Evolutionary conservation across 108 stramenopile species (phyloP), one percentile per base, ranked within the genome.

Genomic region (Seminavis robusta): DNA sequence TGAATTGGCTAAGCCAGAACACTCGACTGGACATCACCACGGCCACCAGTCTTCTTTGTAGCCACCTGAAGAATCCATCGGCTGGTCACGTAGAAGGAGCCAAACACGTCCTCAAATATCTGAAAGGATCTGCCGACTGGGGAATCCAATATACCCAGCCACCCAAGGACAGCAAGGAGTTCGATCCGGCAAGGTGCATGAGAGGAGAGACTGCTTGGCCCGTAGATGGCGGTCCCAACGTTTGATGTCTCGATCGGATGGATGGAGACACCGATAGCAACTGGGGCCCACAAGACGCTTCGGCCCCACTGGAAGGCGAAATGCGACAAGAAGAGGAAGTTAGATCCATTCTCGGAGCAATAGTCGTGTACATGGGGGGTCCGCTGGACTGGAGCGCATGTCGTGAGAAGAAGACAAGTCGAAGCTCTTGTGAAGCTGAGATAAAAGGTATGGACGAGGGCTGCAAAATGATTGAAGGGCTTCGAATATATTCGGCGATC

Each of bases 401-500:
- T 21, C 42, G 42, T 11, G 42, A 43, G 15, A 21, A 43, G 15
- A 16, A 21, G 42, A 21, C 20, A 21, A 43, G 42, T 15, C 42
- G n/a, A n/a, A 43, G 42, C 42, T 43, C 42, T 4, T 43, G 42
- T 15, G 42, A 43, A 43, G 42, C 42, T 21, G 42, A 43, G 6
- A 43, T 43, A 16, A 43, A 43, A 21, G 17, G 20, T 5, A 43
- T 43, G 36, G 36, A 36, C 36, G n/a, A n/a, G n/a, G n/a, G n/a
- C n/a, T n/a, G n/a, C n/a, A n/a, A n/a, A n/a, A n/a, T n/a, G n/a
- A n/a, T n/a, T n/a, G n/a, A n/a, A n/a, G n/a, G n/a, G n/a, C n/a
- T n/a, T n/a, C n/a, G n/a, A n/a, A n/a, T n/a, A n/a, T n/a, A n/a
- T n/a, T n/a, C n/a, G n/a, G n/a, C n/a, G n/a, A n/a, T n/a, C n/a